Conservation (phyloP, 202 grass and related monocot species). For the Panicum hallii region DNA sequence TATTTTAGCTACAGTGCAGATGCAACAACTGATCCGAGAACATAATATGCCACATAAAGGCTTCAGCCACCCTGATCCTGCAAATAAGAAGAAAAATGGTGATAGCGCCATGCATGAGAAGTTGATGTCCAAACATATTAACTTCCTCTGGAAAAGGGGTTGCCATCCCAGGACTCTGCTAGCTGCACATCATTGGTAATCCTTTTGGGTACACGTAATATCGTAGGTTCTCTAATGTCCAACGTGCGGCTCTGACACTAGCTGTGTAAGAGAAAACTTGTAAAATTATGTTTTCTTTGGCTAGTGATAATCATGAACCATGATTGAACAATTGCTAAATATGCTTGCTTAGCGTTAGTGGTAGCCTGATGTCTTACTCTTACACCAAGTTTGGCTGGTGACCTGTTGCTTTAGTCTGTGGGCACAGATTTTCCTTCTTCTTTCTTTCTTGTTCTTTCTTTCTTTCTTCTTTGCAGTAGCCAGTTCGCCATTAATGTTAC, state of each 20-base stretch:
- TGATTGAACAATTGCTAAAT: not conserved
- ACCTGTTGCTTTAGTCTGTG: not conserved
- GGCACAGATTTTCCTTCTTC: too few relatives aligned
- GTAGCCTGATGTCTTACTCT: not conserved
- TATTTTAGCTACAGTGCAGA: constrained; percentile 9
- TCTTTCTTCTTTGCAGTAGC: too few relatives aligned
- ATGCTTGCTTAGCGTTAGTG: not conserved
- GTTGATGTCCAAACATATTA: not conserved
- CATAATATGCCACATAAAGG: not conserved
- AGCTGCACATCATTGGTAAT: not conserved
- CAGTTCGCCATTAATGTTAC: too few relatives aligned
- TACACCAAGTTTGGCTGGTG: not conserved
- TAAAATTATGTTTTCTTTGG: not conserved
- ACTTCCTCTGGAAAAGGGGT: constrained; percentile 7
- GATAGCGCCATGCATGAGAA: constrained; percentile 17
- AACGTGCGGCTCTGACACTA: not conserved
- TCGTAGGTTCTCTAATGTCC: not conserved
- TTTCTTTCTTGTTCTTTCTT: too few relatives aligned
- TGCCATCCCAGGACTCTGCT: not conserved
- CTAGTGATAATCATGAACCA: not conserved
- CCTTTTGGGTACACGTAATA: not conserved
- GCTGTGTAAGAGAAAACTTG: not conserved
- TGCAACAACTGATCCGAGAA: not conserved
- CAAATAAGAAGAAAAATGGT: constrained; percentile 25
- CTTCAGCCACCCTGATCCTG: constrained; percentile 17